phyloP scores from a whole-genome alignment of 2,329 filamentous ascomycete species.

The Alternaria solani region DNA sequence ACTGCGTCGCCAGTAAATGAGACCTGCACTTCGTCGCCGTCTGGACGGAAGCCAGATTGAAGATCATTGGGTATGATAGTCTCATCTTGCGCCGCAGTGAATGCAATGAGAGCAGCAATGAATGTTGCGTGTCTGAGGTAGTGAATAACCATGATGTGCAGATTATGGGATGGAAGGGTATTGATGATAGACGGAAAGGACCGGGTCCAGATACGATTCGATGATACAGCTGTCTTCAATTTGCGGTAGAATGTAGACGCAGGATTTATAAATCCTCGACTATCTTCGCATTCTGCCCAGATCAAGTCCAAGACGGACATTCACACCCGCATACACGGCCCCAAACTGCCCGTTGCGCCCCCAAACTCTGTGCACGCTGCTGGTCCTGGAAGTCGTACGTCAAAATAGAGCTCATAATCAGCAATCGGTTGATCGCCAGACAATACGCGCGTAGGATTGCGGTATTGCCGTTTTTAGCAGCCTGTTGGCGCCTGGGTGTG shows the following conservation, averaged over 20 bases:
- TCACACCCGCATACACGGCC: slow-evolving; percentile 22
- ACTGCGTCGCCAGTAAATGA: slow-evolving; percentile 37
- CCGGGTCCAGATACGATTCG: background rate
- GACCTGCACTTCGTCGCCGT: slow-evolving; percentile 38
- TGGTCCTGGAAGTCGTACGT: slow-evolving; percentile 4
- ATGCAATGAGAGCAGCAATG: slow-evolving; percentile 4
- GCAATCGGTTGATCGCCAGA: slow-evolving; percentile 18
- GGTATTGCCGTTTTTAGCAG: slow-evolving; percentile 11
- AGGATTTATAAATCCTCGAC: slow-evolving; percentile 29
- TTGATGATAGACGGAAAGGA: background rate
- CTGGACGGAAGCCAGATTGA: slow-evolving; percentile 27
- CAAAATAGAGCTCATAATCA: slow-evolving; percentile 17
- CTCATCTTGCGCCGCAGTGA: slow-evolving; percentile 19
- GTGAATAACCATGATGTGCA: slow-evolving; percentile 20
- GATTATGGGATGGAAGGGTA: background rate
- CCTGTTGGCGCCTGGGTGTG: slow-evolving; percentile 10
- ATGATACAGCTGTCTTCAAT: background rate
- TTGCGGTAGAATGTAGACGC: slow-evolving; percentile 8
- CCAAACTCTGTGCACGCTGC: slow-evolving; percentile 12
- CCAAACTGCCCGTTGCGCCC: slow-evolving; percentile 21
- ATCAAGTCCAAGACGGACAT: slow-evolving; percentile 21
- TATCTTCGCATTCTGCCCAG: slow-evolving; percentile 6
- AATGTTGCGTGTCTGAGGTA: slow-evolving; percentile 11
- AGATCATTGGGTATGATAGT: slow-evolving; percentile 29
- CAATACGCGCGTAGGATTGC: slow-evolving; percentile 26